Evolutionary conservation across 2,329 filamentous ascomycete genomes (phyloP).

Genomic region (Trichothecium sympodiale): DNA sequence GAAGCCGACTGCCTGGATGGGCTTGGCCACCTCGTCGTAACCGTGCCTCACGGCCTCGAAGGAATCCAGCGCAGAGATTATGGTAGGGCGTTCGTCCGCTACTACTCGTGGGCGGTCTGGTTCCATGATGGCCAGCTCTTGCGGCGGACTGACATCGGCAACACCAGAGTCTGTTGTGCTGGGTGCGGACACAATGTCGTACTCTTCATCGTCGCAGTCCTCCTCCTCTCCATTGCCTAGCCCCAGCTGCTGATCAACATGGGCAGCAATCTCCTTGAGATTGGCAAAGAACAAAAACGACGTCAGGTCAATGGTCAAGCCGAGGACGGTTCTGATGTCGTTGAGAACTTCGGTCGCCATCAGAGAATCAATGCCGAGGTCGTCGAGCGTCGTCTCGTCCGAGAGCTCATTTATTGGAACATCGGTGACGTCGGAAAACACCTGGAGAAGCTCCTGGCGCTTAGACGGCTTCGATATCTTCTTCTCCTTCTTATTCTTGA

Average conservation of each 20-base stretch:
- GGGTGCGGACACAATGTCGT: no score
- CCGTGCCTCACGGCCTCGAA: not conserved
- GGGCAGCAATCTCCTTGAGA: not conserved
- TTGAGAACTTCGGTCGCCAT: constrained; percentile 35
- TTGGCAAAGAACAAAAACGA: constrained; percentile 1
- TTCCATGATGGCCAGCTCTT: not conserved
- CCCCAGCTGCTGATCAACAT: not conserved
- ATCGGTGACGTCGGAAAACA: no score
- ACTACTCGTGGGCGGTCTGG: not conserved
- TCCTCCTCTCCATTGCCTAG: no score
- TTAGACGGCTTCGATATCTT: no score
- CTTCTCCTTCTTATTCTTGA: no score
- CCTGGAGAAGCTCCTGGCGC: no score
- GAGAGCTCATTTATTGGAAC: not conserved
- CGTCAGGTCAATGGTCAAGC: constrained; percentile 9
- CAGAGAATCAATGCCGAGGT: no score
- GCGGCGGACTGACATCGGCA: no score
- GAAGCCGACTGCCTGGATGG: not conserved
- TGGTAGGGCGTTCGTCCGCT: not conserved
- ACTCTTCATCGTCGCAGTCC: no score
- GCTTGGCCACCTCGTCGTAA: no score
- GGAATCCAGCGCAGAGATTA: not conserved
- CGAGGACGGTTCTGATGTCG: constrained; percentile 28
- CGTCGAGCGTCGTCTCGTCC: no score
- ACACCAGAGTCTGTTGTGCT: no score